Percentiles rank a stretch among this genome's conserved stretches.
Evolutionary conservation across 1,284 basidiomycete genomes (phyloP).

Genomic region (Pascua sp.): DNA sequence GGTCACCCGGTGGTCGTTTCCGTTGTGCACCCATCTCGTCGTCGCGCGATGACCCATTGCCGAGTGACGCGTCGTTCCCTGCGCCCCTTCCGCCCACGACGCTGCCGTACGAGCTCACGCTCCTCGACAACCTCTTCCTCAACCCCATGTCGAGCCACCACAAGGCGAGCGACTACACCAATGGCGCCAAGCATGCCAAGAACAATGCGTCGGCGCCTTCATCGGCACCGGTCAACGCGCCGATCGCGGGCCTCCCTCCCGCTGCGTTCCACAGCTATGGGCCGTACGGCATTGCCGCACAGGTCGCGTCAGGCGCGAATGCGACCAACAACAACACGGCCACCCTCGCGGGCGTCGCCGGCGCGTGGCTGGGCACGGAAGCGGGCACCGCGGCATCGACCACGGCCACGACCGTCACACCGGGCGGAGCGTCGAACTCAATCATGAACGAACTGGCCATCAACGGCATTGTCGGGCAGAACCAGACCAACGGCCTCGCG

Average conservation of each 20-base stretch:
- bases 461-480: constrained; percentile 4
- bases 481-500: background rate
- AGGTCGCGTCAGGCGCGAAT: constrained; percentile 7
- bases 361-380: constrained; percentile 13
- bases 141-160: constrained; percentile 49
- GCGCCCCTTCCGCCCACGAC: constrained; percentile 43
- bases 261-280: constrained; percentile 32
- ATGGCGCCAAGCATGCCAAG: constrained; percentile 21
- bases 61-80: constrained; percentile 37
- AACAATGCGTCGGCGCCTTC: background rate
- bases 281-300: constrained; percentile 25
- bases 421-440: constrained; percentile 4
- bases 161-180: constrained; percentile 49
- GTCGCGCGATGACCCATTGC: constrained; percentile 41
- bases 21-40: constrained; percentile 40
- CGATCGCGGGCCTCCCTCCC: constrained; percentile 28
- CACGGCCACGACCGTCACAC: constrained; percentile 5
- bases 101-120: constrained; percentile 48
- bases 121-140: constrained; percentile 50
- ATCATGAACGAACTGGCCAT: constrained; percentile 14
- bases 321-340: constrained; percentile 2
- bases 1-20: constrained; percentile 26
- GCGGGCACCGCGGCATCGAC: constrained; percentile 5
- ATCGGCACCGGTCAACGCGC: background rate
- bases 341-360: constrained; percentile 12